Conservation (phyloP, 768 basidiomycete species). For the Guyanaporus albipodus region DNA sequence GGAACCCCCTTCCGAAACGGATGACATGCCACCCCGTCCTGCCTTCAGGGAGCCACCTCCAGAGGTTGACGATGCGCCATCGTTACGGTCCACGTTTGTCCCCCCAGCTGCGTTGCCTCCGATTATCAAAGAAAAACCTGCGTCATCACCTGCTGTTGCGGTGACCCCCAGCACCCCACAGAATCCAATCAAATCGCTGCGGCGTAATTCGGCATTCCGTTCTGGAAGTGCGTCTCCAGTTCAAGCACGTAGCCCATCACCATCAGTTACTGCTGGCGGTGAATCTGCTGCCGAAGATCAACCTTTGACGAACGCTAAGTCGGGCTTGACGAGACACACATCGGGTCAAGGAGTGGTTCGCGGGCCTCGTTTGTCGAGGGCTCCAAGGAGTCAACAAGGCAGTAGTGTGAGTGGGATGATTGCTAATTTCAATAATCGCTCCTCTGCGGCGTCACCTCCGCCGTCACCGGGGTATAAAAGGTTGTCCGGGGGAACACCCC, state of each 20-base stretch:
- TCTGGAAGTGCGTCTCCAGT: conserved; percentile 32
- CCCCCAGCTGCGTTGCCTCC: conserved; percentile 25
- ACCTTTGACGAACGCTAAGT: conserved; percentile 30
- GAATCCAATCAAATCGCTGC: conserved; percentile 44
- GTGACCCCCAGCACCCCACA: conserved; percentile 48
- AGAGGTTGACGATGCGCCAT: conserved; percentile 43
- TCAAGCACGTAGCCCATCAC: conserved; percentile 42
- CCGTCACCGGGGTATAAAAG: conserved; percentile 43
- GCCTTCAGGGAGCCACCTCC: conserved; percentile 62
- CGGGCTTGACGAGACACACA: conserved; percentile 44
- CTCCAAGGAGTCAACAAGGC: conserved; percentile 40
- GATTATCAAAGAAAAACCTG: conserved; percentile 18
- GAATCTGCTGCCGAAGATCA: conserved; percentile 32
- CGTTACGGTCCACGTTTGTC: conserved; percentile 16
- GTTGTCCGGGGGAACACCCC: conserved; percentile 36
- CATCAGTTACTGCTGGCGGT: conserved; percentile 27
- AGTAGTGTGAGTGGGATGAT: conserved; percentile 53
- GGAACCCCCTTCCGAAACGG: conserved; percentile 50
- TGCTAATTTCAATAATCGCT: conserved; percentile 51
- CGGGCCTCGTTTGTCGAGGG: conserved; percentile 48
- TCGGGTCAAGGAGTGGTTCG: conserved; percentile 42
- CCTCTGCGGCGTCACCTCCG: conserved; percentile 35
- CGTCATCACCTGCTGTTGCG: conserved; percentile 33
- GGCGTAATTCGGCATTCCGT: conserved; percentile 34
- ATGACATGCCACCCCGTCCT: conserved; percentile 37